Percentiles rank a stretch among this genome's conserved stretches.
Evolutionary conservation across 192 early-diverging fungal species (phyloP).

Genomic region (Backusella liffmaniae): DNA sequence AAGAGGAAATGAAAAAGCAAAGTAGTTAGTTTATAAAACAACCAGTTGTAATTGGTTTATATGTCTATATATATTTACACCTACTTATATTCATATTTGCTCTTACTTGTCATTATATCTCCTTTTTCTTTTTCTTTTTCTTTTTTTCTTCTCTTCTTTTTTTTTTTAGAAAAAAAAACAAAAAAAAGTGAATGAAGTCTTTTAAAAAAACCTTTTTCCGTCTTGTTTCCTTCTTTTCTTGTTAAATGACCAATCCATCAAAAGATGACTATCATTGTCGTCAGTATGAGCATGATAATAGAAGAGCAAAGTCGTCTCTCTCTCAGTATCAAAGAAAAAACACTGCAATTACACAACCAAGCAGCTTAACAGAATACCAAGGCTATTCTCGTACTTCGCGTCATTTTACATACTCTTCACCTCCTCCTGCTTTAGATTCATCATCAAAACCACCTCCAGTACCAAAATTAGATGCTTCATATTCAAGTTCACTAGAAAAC

Average conservation of each 20-base stretch:
- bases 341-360: neutral
- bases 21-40: conserved; percentile 10
- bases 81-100: neutral
- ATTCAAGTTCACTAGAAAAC: neutral
- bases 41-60: neutral
- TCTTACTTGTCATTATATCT: neutral
- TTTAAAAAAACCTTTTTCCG: neutral
- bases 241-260: conserved; percentile 1
- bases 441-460: conserved; percentile 28
- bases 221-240: neutral
- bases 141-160: neutral
- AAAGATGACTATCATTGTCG: neutral
- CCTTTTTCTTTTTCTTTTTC: neutral
- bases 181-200: neutral
- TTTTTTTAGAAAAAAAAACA: neutral
- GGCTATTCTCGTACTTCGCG: conserved; percentile 8
- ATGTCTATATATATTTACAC: neutral
- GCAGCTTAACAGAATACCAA: conserved; percentile 10
- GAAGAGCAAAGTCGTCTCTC: neutral
- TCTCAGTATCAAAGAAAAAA: conserved; percentile 3
- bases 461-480: conserved; percentile 15
- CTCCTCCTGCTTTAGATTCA: conserved; percentile 7
- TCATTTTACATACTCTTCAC: conserved; percentile 21
- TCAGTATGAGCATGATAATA: neutral
- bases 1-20: conserved; percentile 62